Evolutionary conservation across 371 early-diverging fungal species (phyloP).

Genomic region (Mycotypha africana): DNA sequence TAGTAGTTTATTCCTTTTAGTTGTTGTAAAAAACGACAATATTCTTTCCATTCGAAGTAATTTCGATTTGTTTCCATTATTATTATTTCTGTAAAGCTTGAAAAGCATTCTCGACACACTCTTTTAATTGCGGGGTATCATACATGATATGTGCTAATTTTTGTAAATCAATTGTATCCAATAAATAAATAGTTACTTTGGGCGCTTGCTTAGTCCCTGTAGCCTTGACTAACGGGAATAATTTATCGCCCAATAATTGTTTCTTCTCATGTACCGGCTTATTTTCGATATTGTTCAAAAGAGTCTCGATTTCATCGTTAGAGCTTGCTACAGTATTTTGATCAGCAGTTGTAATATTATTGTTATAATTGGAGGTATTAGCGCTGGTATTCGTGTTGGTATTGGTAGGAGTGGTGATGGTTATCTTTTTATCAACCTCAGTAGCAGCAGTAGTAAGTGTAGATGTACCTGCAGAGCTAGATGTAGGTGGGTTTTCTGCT

Average conservation of each 20-base stretch:
- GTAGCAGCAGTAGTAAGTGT: not conserved
- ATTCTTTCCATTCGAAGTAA: no score
- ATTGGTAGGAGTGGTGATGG: no score
- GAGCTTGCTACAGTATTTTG: not conserved
- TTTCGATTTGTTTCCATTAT: constrained; percentile 3
- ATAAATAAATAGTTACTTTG: constrained; percentile 37
- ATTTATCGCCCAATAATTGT: constrained; percentile 32
- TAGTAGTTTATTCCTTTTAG: no score
- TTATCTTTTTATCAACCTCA: not conserved
- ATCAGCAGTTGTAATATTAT: no score
- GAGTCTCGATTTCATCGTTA: constrained; percentile 4
- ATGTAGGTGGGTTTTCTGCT: not conserved
- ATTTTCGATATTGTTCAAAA: constrained; percentile 18
- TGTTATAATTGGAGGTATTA: no score
- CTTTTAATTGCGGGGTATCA: constrained; percentile 24
- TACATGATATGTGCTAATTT: constrained; percentile 38
- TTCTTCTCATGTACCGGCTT: constrained; percentile 31
- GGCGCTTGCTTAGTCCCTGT: constrained; percentile 36
- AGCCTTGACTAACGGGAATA: constrained; percentile 42
- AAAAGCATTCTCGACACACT: constrained; percentile 22
- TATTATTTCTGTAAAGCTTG: constrained; percentile 9
- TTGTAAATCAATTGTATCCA: constrained; percentile 35
- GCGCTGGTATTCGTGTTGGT: no score
- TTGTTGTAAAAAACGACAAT: no score
- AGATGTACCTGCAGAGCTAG: not conserved